Conservation (phyloP, 2,329 filamentous ascomycete genomes). For the Xylaria polymorpha region DNA sequence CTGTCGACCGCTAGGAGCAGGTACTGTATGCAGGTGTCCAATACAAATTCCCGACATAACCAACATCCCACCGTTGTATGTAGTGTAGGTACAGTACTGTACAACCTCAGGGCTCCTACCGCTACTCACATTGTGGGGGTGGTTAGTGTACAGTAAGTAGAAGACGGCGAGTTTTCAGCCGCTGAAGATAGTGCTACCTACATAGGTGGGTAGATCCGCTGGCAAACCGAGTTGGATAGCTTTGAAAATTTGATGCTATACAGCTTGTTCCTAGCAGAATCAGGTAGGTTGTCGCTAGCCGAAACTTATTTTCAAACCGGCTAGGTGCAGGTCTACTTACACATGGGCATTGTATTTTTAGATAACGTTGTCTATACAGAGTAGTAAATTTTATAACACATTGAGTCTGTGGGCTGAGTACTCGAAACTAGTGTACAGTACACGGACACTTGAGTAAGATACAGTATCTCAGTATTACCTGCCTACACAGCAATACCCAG, state of each 20-base stretch:
- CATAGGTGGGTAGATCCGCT: no score
- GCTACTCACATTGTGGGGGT: background rate
- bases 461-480: no score
- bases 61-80: background rate
- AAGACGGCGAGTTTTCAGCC: background rate
- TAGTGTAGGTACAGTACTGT: no score
- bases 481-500: background rate
- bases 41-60: background rate
- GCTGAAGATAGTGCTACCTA: no score
- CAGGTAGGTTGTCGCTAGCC: background rate
- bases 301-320: slow-evolving; percentile 3
- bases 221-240: no score
- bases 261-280: background rate
- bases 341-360: slow-evolving; percentile 2
- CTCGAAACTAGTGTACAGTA: background rate
- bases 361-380: slow-evolving; percentile 7
- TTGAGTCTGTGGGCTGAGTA: background rate
- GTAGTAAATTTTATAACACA: background rate
- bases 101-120: no score
- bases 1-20: background rate
- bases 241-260: background rate
- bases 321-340: background rate
- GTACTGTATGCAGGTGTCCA: no score
- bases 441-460: background rate
- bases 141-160: background rate